A percentile compares a stretch with the other conserved stretches of the same genome.
phyloP scores from a whole-genome alignment of 106 monocot genomes.

The Hemerocallis citrina region DNA sequence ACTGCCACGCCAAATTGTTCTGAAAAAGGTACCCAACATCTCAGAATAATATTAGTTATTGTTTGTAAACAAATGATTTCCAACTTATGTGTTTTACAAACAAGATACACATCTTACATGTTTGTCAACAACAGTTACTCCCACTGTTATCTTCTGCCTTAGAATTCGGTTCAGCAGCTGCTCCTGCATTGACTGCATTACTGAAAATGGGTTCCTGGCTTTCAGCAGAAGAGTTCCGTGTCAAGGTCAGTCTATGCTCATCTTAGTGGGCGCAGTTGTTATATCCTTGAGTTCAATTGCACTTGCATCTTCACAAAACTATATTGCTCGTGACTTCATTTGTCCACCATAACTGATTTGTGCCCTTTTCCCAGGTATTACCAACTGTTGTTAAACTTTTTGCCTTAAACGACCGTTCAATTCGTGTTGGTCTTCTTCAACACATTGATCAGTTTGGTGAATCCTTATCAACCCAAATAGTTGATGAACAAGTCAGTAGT shows the following conservation, averaged over 20 bases:
- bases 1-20: slow-evolving; percentile 86
- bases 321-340: not conserved
- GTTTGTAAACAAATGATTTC: not conserved
- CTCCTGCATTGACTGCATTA: slow-evolving; percentile 82
- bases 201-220: slow-evolving; percentile 99
- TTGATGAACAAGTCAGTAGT: slow-evolving; percentile 77
- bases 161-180: slow-evolving; percentile 97
- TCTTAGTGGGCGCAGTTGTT: not conserved
- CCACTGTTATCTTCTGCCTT: slow-evolving; percentile 78
- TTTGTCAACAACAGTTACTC: slow-evolving; percentile 56
- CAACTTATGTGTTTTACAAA: not conserved
- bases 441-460: slow-evolving; percentile 98
- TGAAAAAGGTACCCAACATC: slow-evolving; percentile 66
- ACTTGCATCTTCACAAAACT: not conserved
- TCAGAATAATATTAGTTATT: not conserved
- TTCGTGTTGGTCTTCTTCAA: slow-evolving; percentile 88
- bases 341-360: not conserved
- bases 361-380: slow-evolving; percentile 43
- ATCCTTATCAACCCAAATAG: slow-evolving; percentile 80
- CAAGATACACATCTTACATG: slow-evolving; percentile 5
- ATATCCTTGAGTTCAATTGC: not conserved
- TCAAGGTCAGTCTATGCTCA: slow-evolving; percentile 44
- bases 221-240: slow-evolving; percentile 67
- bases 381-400: slow-evolving; percentile 95
- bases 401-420: slow-evolving; percentile 90